phyloP scores from a whole-genome alignment of 2,329 filamentous ascomycete genomes.

The Cercospora nicotianae region DNA sequence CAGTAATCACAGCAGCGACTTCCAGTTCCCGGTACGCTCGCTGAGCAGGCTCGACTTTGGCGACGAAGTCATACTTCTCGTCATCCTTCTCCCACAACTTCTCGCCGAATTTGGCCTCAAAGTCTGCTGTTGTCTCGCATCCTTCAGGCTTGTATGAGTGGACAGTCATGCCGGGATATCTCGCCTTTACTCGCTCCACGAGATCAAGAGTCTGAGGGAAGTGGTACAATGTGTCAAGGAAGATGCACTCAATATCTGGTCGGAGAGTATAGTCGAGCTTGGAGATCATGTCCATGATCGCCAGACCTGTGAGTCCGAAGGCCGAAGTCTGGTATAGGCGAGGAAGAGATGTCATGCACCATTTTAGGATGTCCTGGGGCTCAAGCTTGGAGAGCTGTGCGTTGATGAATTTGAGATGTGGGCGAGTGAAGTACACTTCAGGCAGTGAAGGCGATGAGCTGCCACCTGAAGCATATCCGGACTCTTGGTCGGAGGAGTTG shows the following conservation, averaged over 20 bases:
- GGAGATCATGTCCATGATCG: slow-evolving; percentile 66
- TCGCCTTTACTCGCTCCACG: slow-evolving; percentile 66
- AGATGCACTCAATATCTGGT: slow-evolving; percentile 53
- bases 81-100: slow-evolving; percentile 81
- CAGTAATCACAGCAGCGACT: slow-evolving; percentile 88
- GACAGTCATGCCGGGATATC: slow-evolving; percentile 76
- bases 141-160: slow-evolving; percentile 89
- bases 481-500: slow-evolving; percentile 58
- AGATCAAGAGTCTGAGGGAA: slow-evolving; percentile 54
- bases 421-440: slow-evolving; percentile 79
- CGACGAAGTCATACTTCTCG: slow-evolving; percentile 92
- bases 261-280: slow-evolving; percentile 66
- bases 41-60: slow-evolving; percentile 95
- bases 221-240: slow-evolving; percentile 57
- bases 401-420: slow-evolving; percentile 89
- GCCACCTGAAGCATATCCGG: slow-evolving; percentile 74
- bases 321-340: slow-evolving; percentile 48
- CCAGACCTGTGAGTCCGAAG: slow-evolving; percentile 53
- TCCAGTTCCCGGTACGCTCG: slow-evolving; percentile 84
- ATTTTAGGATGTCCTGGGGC: slow-evolving; percentile 85
- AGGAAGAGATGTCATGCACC: slow-evolving; percentile 88
- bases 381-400: slow-evolving; percentile 82
- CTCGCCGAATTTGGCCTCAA: slow-evolving; percentile 78
- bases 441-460: slow-evolving; percentile 66
- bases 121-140: slow-evolving; percentile 69